Evolutionary conservation across 345 rosid species (phyloP).

Genomic region (Brassica nigra): DNA sequence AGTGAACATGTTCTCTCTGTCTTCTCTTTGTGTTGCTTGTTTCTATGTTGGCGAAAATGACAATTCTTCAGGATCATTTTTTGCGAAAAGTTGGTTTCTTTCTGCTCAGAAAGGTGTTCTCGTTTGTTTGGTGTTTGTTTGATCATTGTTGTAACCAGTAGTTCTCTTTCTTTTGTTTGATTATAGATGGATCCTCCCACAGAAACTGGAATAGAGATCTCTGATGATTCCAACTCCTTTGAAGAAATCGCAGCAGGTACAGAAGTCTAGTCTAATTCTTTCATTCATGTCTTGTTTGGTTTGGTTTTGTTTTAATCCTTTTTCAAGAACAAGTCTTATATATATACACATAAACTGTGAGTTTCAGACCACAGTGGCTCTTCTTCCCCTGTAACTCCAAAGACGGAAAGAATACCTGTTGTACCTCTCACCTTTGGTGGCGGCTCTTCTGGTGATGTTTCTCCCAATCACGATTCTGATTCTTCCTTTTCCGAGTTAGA

Average conservation of each 20-base stretch:
- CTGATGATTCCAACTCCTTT: conserved; percentile 49
- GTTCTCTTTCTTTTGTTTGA: neutral
- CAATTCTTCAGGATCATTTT: too few relatives aligned
- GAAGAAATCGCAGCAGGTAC: conserved; percentile 58
- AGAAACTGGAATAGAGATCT: conserved; percentile 14
- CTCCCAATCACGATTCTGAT: conserved; percentile 59
- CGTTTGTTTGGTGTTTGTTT: neutral
- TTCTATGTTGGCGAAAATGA: too few relatives aligned
- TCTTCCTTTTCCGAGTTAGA: conserved; percentile 67
- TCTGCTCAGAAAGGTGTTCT: too few relatives aligned
- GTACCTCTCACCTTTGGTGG: conserved; percentile 57
- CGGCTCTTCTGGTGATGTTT: conserved; percentile 48
- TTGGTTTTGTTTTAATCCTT: neutral
- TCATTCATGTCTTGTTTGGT: conserved; percentile 1
- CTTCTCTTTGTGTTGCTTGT: too few relatives aligned
- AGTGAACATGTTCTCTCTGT: too few relatives aligned
- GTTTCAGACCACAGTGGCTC: conserved; percentile 41
- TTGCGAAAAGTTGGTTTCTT: too few relatives aligned
- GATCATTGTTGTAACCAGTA: neutral
- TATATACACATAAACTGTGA: conserved; percentile 34
- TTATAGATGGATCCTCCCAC: conserved; percentile 28
- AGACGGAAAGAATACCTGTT: conserved; percentile 48
- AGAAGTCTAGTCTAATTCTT: neutral
- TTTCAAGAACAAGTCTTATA: neutral
- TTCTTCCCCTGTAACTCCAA: conserved; percentile 50